Base-by-base conservation (phyloP, 2,329 filamentous ascomycete genomes). In the Albophoma yamanashiensis region DNA sequence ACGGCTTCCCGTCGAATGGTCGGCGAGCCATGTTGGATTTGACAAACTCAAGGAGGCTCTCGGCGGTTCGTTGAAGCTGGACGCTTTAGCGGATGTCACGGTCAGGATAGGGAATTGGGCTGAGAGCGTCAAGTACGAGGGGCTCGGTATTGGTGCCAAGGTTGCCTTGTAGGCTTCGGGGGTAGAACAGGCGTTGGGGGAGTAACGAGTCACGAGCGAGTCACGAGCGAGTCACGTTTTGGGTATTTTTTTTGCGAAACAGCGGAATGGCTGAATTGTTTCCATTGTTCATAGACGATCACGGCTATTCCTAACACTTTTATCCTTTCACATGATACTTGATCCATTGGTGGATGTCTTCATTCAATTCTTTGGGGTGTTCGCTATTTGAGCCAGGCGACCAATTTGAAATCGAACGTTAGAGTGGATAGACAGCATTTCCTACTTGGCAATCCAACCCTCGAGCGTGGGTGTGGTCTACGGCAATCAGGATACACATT, bases 1-100 rank as follows among this genome's bases (percentile, higher is more conserved):
- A 0, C 82, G 82, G 60, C 71, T 99, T 50, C 92, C 93, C 0
- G 93, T 97, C 0, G 80, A 88, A 47, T 93, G 92, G 88, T 86
- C 84, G 40, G 70, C 91, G 22, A 86, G 84, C 17, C 86, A 86
- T 17, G 84, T 95, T 14, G 94, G 93, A 2, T 95, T 93, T 66
- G 91, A 91, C 47, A 90, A 89, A 58, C 79, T 97, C 17, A 84
- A 79, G 66, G 85, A 87, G 66, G 93, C 93, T 14, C 73, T 97
- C 0, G 93, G 93, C 0, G 92, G 93, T 0, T 81, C 79, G 31
- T 73, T 97, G 65, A 89, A 89, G 73, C 74, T 97, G 62, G 89
- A 92, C 73, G 91, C 92, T 1, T 79, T 81, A 66, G 94, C 92
- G 1, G 79, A 86, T 50, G 89, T 96, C 1, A 86, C 85, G 0